Conservation (phyloP, 2,329 filamentous ascomycete species). For the Ophiostoma perfectum region DNA sequence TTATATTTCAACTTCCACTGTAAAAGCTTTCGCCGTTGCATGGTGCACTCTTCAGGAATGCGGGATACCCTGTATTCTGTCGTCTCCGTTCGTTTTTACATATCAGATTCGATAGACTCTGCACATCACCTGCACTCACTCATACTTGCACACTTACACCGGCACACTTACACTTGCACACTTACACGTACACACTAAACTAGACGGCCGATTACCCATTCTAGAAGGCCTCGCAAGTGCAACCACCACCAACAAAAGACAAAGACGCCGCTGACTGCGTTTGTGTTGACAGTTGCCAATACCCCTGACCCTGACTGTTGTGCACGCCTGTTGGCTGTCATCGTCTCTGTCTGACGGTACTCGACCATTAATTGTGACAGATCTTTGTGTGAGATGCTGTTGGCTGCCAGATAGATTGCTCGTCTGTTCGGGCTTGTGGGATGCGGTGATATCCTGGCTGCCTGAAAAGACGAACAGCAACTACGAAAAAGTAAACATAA, state of each 20-base stretch:
- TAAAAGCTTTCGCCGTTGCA: constrained; percentile 5
- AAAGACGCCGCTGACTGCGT: too few species aligned
- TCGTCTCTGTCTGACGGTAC: too few species aligned
- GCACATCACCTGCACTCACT: background rate
- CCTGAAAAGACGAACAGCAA: background rate
- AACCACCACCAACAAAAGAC: background rate
- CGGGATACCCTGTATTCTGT: background rate
- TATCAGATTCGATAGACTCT: background rate
- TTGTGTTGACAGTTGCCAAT: too few species aligned
- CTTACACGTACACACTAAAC: background rate
- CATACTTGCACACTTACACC: background rate
- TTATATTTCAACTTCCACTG: constrained; percentile 8
- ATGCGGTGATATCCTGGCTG: too few species aligned
- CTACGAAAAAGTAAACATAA: background rate
- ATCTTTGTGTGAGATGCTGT: too few species aligned
- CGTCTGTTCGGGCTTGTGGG: too few species aligned
- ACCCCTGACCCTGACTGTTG: too few species aligned
- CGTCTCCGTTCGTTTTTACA: background rate
- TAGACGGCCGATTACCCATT: background rate
- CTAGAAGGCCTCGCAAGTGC: background rate
- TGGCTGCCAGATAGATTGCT: too few species aligned
- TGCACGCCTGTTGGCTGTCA: too few species aligned
- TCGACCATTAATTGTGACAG: too few species aligned
- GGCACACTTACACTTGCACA: background rate
- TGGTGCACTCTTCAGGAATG: background rate